Evolutionary conservation across 345 rosid species (phyloP), one percentile per base, ranked within the genome.

Genomic region (Carallia pectinifolia): DNA sequence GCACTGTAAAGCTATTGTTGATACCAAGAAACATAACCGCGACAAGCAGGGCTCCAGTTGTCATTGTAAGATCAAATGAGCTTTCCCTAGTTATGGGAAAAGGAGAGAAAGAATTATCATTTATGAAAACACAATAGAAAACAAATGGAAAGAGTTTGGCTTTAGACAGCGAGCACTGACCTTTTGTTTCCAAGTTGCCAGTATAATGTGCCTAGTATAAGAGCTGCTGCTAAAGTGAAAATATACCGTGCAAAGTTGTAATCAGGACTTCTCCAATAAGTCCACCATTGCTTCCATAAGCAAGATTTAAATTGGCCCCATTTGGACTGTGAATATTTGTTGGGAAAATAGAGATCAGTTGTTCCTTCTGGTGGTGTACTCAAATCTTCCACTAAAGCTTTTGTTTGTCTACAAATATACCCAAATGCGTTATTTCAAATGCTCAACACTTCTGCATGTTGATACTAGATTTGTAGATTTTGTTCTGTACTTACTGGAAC

Each of bases 231-330:
- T 9, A 83, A 52, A 39, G 89, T 83, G 77, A 83, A 81, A 62
- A 71, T 65, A 66, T 70, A 77, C 58, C 89, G 59, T 15, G 83
- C 84, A 6, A 74, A 76, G 61, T 85, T 85, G 63, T 79, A 85
- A 58, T 79, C 84, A 19, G 86, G 85, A 65, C 83, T 77, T 75
- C 89, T 83, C 89, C 89, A 79, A 70, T 85, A 85, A 53, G 86
- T 81, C 86, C 83, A 85, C 83, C 83, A 75, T 38, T 83, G 86
- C 67, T 85, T 85, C 89, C 89, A 85, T 5, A 85, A 54, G 65
- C 86, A 81, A 55, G 89, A 81, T 53, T 77, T 79, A 76, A 81
- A 79, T 55, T 85, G 89, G n/a, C 83, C 83, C 81, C 78, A 79
- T 7, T 72, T 34, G 13, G 86, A 69, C 47, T 79, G 79, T 4